Percentiles rank a stretch among this genome's conserved stretches.
These are phyloP conservation scores for Simplicillium sp. DNA, from an alignment of 2,329 filamentous ascomycete species.

Conservation along the genomic window DNA sequence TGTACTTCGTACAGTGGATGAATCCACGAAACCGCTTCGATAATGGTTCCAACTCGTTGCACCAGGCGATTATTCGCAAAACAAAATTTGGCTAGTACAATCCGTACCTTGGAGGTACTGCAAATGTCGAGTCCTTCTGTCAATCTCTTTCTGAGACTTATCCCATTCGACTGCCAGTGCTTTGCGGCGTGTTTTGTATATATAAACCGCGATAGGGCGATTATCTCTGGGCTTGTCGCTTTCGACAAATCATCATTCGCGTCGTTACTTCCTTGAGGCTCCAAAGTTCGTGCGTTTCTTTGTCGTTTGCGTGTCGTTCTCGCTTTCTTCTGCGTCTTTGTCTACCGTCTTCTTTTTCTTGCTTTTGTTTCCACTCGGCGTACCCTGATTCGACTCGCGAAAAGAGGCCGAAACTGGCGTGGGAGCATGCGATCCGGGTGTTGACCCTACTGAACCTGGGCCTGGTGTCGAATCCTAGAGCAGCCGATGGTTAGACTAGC, in stretches of 20 bases:
- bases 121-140: no score
- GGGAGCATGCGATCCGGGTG: slow-evolving; percentile 37
- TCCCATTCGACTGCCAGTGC: no score
- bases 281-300: slow-evolving; percentile 53
- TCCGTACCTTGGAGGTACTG: no score
- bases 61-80: no score
- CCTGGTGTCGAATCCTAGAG: slow-evolving; percentile 31
- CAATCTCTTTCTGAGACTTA: no score
- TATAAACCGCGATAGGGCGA: not conserved
- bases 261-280: slow-evolving; percentile 35
- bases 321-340: slow-evolving; percentile 43
- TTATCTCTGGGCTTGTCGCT: not conserved
- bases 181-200: no score
- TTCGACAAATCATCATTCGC: not conserved
- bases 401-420: slow-evolving; percentile 48
- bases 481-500: slow-evolving; percentile 1
- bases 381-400: slow-evolving; percentile 46
- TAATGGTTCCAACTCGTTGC: no score
- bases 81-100: no score
- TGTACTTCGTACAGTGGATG: no score
- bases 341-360: slow-evolving; percentile 47
- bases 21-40: no score
- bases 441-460: slow-evolving; percentile 20
- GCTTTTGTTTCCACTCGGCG: slow-evolving; percentile 31
- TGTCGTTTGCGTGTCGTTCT: slow-evolving; percentile 41